phyloP scores from a whole-genome alignment of 164 flowering plant species.

The Tetrastigma voinierianum region DNA sequence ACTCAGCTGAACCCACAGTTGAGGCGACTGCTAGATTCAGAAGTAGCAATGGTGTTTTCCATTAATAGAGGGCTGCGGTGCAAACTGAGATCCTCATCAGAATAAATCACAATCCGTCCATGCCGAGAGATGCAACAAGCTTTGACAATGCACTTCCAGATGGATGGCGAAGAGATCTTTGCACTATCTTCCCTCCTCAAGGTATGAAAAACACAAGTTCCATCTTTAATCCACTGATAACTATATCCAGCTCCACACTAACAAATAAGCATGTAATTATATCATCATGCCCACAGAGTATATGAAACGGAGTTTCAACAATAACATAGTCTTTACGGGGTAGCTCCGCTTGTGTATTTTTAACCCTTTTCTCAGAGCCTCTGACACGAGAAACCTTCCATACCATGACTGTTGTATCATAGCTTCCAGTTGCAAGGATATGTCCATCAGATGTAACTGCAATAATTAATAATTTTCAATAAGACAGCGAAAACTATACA shows the following conservation, averaged over 20 bases:
- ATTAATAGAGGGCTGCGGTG: slow-evolving; percentile 82
- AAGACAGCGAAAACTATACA: neutral
- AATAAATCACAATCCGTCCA: slow-evolving; percentile 74
- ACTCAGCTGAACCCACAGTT: slow-evolving; percentile 83
- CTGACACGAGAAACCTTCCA: slow-evolving; percentile 74
- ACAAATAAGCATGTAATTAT: slow-evolving; percentile 84
- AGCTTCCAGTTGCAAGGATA: slow-evolving; percentile 96
- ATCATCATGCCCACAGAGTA: slow-evolving; percentile 98
- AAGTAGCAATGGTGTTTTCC: slow-evolving; percentile 79
- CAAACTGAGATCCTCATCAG: slow-evolving; percentile 86
- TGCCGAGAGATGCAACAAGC: slow-evolving; percentile 82
- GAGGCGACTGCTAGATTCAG: slow-evolving; percentile 91
- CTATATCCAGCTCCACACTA: slow-evolving; percentile 88
- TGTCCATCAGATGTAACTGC: slow-evolving; percentile 93
- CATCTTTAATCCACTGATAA: slow-evolving; percentile 97
- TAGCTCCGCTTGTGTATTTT: slow-evolving; percentile 53
- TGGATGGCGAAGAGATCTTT: slow-evolving; percentile 82
- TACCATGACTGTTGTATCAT: slow-evolving; percentile 98
- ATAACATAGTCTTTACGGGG: slow-evolving; percentile 69
- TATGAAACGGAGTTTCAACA: slow-evolving; percentile 83
- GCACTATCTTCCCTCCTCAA: slow-evolving; percentile 90
- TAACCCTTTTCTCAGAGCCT: slow-evolving; percentile 57
- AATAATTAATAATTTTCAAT: slow-evolving; percentile 14
- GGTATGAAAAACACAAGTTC: slow-evolving; percentile 91
- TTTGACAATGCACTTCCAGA: slow-evolving; percentile 77